A percentile compares a stretch with the other conserved stretches of the same genome.
These are phyloP conservation scores for Limtongia smithiae DNA, from an alignment of 805 yeast species.

Conservation along the genomic window DNA sequence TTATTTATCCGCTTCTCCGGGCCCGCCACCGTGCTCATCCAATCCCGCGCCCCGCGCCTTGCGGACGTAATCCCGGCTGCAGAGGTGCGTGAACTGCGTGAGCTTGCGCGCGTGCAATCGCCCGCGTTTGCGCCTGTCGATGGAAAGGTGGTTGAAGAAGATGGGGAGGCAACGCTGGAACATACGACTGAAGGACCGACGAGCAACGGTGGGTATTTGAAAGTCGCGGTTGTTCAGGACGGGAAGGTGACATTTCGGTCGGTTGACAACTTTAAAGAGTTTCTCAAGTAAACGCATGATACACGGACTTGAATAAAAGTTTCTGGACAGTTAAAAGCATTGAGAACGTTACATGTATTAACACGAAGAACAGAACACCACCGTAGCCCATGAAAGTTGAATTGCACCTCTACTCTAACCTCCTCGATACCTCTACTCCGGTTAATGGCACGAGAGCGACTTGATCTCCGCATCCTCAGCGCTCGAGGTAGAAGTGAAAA, in stretches of 20 bases:
- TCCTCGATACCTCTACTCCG: no score
- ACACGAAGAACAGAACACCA: no score
- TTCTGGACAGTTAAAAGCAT: no score
- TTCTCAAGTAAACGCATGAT: constrained; percentile 24
- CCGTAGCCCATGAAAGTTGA: no score
- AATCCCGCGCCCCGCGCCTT: constrained; percentile 31
- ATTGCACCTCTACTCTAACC: no score
- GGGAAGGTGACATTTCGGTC: constrained; percentile 34
- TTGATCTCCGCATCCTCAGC: constrained; percentile 4
- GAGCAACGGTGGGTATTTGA: constrained; percentile 32
- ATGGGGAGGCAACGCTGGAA: constrained; percentile 7
- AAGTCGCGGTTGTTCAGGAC: constrained; percentile 34
- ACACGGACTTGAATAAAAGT: no score
- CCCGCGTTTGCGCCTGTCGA: constrained; percentile 11
- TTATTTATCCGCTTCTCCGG: constrained; percentile 31
- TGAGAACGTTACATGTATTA: no score
- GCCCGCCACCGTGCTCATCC: constrained; percentile 35
- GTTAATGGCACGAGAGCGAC: constrained; percentile 5
- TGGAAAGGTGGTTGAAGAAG: background rate
- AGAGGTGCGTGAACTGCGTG: constrained; percentile 27
- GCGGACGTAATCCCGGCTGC: constrained; percentile 31
- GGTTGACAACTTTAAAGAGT: constrained; percentile 31
- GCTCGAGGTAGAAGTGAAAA: background rate
- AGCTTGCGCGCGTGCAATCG: constrained; percentile 13
- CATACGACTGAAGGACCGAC: constrained; percentile 19